phyloP scores from a whole-genome alignment of 2,329 filamentous ascomycete species.

The Ophiostoma novo-ulmi region DNA sequence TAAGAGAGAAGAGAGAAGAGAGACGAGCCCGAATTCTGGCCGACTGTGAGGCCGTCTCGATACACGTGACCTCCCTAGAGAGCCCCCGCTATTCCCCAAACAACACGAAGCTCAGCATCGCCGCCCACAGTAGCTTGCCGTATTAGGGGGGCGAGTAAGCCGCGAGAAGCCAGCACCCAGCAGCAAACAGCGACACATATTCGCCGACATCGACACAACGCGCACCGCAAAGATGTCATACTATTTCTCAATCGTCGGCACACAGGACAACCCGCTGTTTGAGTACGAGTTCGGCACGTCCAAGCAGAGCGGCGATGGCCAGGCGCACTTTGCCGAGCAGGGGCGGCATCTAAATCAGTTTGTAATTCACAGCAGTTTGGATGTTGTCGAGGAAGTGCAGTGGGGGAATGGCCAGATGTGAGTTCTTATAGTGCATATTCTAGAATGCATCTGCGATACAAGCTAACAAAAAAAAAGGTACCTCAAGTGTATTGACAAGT shows the following conservation, averaged over 20 bases:
- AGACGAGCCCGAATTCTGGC: neutral
- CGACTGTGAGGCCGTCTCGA: neutral
- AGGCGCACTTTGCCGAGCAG: conserved; percentile 81
- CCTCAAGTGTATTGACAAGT: conserved; percentile 92
- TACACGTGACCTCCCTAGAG: neutral
- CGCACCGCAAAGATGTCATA: conserved; percentile 67
- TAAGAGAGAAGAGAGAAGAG: neutral
- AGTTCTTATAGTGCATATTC: conserved; percentile 27
- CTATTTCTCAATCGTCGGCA: conserved; percentile 96
- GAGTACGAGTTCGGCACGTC: conserved; percentile 96
- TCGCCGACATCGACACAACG: neutral
- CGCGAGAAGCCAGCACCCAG: too few relatives aligned
- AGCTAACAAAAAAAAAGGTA: conserved; percentile 54
- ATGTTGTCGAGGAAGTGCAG: conserved; percentile 94
- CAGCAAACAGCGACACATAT: neutral
- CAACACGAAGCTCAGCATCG: conserved; percentile 5
- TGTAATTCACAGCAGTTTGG: conserved; percentile 86
- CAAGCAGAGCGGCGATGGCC: conserved; percentile 89
- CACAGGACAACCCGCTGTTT: conserved; percentile 92
- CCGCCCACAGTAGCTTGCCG: neutral
- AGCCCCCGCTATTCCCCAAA: neutral
- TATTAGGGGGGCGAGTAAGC: neutral
- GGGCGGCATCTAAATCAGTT: conserved; percentile 95
- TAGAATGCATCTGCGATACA: neutral
- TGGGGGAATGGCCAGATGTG: conserved; percentile 85